phyloP scores from a whole-genome alignment of 495 filamentous ascomycete species.

The Penicillium simplicissimum region DNA sequence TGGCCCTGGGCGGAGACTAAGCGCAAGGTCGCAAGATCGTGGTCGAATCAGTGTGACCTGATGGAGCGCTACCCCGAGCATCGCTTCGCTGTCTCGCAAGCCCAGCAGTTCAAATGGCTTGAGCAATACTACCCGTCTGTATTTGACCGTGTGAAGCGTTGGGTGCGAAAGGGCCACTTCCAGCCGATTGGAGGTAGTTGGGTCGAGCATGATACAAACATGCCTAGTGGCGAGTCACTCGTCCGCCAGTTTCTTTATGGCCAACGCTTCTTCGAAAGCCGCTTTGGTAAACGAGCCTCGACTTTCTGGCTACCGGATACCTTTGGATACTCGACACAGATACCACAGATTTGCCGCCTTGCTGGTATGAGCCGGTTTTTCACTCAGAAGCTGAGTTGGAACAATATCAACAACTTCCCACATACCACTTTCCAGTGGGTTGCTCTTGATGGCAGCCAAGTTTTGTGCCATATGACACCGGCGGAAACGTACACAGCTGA shows the following conservation, averaged over 20 bases:
- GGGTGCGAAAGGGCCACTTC: slow-evolving; percentile 87
- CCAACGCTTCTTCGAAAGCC: slow-evolving; percentile 90
- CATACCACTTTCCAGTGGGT: slow-evolving; percentile 99
- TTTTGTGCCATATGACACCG: slow-evolving; percentile 95
- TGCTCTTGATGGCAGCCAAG: slow-evolving; percentile 88
- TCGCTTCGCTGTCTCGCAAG: slow-evolving; percentile 87
- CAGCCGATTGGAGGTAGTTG: slow-evolving; percentile 96
- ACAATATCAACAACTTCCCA: slow-evolving; percentile 99
- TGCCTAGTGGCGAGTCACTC: slow-evolving; percentile 93
- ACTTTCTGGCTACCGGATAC: slow-evolving; percentile 99
- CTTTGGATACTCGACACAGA: slow-evolving; percentile 92
- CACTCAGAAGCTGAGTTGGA: slow-evolving; percentile 94
- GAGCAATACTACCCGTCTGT: slow-evolving; percentile 83
- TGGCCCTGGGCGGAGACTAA: slow-evolving; percentile 99
- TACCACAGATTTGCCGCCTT: slow-evolving; percentile 88
- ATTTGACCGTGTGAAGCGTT: slow-evolving; percentile 85
- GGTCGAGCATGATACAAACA: slow-evolving; percentile 98
- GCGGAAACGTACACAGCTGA: slow-evolving; percentile 92
- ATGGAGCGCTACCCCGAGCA: slow-evolving; percentile 95
- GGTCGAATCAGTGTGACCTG: slow-evolving; percentile 92
- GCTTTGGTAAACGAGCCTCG: slow-evolving; percentile 82
- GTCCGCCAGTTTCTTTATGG: slow-evolving; percentile 95
- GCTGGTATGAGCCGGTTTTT: slow-evolving; percentile 96
- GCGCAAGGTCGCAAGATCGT: slow-evolving; percentile 92
- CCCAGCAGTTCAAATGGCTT: slow-evolving; percentile 98